Evolutionary conservation across 225 moss, liverwort and hornwort genomes (phyloP), one percentile per base, ranked within the genome.

Genomic region (Polytrichum commune): DNA sequence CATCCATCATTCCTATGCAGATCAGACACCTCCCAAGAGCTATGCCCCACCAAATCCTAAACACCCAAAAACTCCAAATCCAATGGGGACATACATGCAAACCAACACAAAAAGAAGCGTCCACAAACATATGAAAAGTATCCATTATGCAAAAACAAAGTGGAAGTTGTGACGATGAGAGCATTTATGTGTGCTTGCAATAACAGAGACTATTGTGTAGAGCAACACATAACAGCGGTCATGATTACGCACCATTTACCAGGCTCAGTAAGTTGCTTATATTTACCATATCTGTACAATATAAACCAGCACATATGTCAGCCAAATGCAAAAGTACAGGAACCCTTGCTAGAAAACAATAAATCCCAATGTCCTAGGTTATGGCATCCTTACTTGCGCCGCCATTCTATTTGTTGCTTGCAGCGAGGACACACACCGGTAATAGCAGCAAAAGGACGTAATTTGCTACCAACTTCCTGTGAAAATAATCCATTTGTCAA

Each of bases 321-420:
- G 60, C 18, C 25, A 8, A 63, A 20, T 20, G 24, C 58, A 58
- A 58, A 18, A 8, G 24, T 24, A 3, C 20, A 58, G 58, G 9
- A 58, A 20, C 58, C 23, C n/a, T 20, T 24, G 58, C 58, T 22
- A 58, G 8, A 22, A 22, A 22, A 20, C 58, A 46, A 13, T 16
- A 46, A 46, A 10, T 20, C 54, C 28, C 70, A 27, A 64, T 30
- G 70, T 63, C 22, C 27, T 33, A 30, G 23, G 20, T 65, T 38
- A 10, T 19, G 29, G 68, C 18, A 66, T 58, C 67, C 72, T 81
- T 86, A 89, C 89, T 89, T 89, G 75, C 89, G 84, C 68, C 83
- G 79, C 89, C 89, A 89, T 69, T 86, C 86, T 77, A 89, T 89
- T 69, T 89, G 89, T 70, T 89, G 86, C 77, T 89, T 89, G 89